Base-by-base conservation (phyloP, 257 asterid genomes). In the Solanum ahanhuiri region DNA sequence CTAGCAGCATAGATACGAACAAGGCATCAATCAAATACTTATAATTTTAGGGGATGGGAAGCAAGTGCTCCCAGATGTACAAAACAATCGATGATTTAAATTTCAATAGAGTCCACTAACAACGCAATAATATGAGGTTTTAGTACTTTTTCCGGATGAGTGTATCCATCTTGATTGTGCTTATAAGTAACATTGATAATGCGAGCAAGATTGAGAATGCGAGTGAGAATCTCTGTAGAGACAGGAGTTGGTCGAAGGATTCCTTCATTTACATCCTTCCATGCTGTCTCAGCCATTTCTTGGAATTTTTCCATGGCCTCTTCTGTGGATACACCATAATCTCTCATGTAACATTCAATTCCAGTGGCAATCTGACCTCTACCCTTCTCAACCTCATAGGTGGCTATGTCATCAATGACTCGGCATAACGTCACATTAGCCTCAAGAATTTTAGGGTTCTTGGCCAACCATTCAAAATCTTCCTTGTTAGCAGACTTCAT, bases 221-320 rank as follows among this genome's bases (percentile, higher is more conserved):
- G 81, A 67, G 75, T 76, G 18, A 89, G 70, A 51, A 90, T 83
- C 54, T 87, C 84, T 85, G 39, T 86, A 0, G 90, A 41, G 15
- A 86, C 88, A 1, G 83, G 7, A 3, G 84, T 76, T 34, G 89
- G 90, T 77, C 67, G 86, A 11, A 82, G 64, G 6, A 41, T 81
- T 71, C 91, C 95, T 22, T 88, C 93, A 86, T 92, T 93, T 0
- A 90, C 87, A 30, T 90, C 94, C 72, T 91, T 92, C 96, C 96
- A 93, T 7, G 93, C 92, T 66, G 87, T 71, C 75, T 87, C 90
- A 4, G 86, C 91, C 30, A 91, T 89, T 7, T 77, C 86, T 1
- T 58, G 82, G 4, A 92, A 82, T 71, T 90, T 86, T 39, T 84
- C 48, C 89, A 87, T 85, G 22, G 95, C 94, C 12, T 87, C 93